phyloP scores from a whole-genome alignment of 768 basidiomycete genomes.

The Termitomyces bulborhizus region DNA sequence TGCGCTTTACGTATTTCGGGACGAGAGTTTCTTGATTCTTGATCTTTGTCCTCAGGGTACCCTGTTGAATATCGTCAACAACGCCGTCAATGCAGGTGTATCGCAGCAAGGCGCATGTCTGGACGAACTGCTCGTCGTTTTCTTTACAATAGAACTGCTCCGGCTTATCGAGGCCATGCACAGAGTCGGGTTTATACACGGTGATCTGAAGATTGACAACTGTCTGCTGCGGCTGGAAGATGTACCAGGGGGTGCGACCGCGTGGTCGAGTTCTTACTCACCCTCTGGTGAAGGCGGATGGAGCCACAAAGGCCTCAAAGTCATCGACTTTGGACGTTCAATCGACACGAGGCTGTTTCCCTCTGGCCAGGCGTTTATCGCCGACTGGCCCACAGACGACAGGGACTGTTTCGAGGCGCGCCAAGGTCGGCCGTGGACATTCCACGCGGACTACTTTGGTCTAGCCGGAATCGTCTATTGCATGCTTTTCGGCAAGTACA shows the following conservation, averaged over 20 bases:
- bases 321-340: conserved; percentile 97
- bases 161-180: conserved; percentile 82
- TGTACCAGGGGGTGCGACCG: conserved; percentile 59
- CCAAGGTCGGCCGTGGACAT: conserved; percentile 83
- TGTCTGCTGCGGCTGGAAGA: conserved; percentile 91
- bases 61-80: conserved; percentile 88
- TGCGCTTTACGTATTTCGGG: conserved; percentile 74
- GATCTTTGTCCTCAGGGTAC: conserved; percentile 90
- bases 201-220: conserved; percentile 99
- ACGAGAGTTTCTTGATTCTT: conserved; percentile 88
- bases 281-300: conserved; percentile 79
- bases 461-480: conserved; percentile 91
- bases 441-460: conserved; percentile 96
- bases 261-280: conserved; percentile 75
- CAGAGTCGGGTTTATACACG: conserved; percentile 82
- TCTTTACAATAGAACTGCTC: conserved; percentile 90
- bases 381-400: conserved; percentile 86
- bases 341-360: conserved; percentile 86
- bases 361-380: conserved; percentile 68
- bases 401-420: conserved; percentile 91
- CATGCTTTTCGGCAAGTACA: conserved; percentile 95
- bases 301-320: conserved; percentile 78
- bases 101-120: conserved; percentile 76
- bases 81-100: conserved; percentile 67
- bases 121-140: conserved; percentile 91